Base-by-base conservation (phyloP, 805 yeast genomes). In the Saturnispora halmiae region DNA sequence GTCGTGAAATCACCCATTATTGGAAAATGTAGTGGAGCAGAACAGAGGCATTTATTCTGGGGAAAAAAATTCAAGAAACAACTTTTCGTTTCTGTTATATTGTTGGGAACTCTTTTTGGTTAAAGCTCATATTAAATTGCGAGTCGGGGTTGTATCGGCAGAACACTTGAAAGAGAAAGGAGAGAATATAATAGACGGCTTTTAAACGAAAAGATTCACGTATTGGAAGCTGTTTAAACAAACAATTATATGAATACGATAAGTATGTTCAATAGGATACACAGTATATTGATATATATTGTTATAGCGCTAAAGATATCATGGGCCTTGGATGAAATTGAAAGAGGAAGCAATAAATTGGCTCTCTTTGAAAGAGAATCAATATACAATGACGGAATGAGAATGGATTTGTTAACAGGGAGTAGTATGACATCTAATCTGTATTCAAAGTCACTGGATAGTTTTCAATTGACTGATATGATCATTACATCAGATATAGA, bases 401-500 rank as follows among this genome's bases (percentile, higher is more conserved):
- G 36, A 14, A 19, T 14, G 33, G 42, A 34, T 29, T 16, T 32
- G 11, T 7, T 21, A 8, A 31, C 25, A 4, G 32, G 42, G 7
- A 10, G 21, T 9, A 21, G 27, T 7, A 15, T 39, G 11, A 19
- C 37, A 15, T 39, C 37, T 8, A 18, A 25, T 7, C 11, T 39
- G 11, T 39, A 32, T 22, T 32, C 26, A 9, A 32, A 39, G 16
- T 39, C 42, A 2, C 15, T 62, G 13, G 53, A 52, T 6, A 56
- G 54, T 31, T 55, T 58, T 43, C 48, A 51, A 32, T 62, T 56
- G 36, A 63, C 83, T 0, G 75, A 79, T 48, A 51, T 82, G 8
- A 56, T 88, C 2, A 59, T 87, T 4, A 76, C 84, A 0, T 75
- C 88, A 10, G 94, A 88, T 52, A 72, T 87, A 2, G 95, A 90